Evolutionary conservation across 2,329 filamentous ascomycete species (phyloP), one percentile per base, ranked within the genome.

Genomic region (Phialophora chinensis): DNA sequence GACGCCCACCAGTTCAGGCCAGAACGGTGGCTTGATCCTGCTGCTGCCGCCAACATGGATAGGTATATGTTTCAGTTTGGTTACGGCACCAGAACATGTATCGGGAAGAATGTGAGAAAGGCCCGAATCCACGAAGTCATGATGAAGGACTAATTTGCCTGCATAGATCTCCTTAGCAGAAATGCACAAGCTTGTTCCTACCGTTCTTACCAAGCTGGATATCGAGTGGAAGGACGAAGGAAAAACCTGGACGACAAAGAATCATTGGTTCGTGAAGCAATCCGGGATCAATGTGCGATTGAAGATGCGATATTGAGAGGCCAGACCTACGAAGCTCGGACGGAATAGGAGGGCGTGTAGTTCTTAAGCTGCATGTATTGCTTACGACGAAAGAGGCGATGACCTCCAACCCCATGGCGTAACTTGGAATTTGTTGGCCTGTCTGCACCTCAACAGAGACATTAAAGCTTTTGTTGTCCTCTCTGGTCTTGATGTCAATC

Each of bases 21-120:
- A 4, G 35, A 42, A 42, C 12, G 35, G 12, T 42, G 35, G 35
- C 35, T 42, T 17, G 35, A 42, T 20, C 54, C 54, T 10, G 70
- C 54, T n/a, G 63, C 70, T 4, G 35, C 60, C 3, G 69, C 56
- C 20, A 52, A 42, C n/a, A 66, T 71, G 65, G 71, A 73, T 52
- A 66, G 62, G 27, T 62, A 62, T 25, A 64, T 70, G 68, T 47
- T 70, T n/a, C 66, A 70, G 20, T 70, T 70, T 31, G 68, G 66
- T 3, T 66, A 66, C 7, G 68, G 68, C 25, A 68, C 68, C 17
- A 60, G 68, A 11, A 70, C 68, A 14, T 70, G 68, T 54, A 70
- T 70, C 50, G 68, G 68, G 29, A 68, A 68, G 54, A 70, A 70
- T 62, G 49, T 66, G 14, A 47, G 35, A 42, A 6, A 5, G 5